phyloP scores from a whole-genome alignment of 2,329 filamentous ascomycete species.

The Fusarium illudens region DNA sequence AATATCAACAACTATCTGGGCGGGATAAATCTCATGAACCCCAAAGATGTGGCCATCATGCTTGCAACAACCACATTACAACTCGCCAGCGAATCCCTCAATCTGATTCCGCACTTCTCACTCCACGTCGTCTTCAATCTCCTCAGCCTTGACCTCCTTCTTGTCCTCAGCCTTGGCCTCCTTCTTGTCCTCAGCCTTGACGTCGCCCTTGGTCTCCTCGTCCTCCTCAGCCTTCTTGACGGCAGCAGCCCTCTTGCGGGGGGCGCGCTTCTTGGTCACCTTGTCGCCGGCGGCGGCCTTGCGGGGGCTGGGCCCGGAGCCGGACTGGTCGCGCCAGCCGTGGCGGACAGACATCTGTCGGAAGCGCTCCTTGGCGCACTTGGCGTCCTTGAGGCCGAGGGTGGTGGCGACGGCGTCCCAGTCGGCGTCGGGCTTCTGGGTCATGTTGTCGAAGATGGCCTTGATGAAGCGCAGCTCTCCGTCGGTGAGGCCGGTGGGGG shows the following conservation, averaged over 20 bases:
- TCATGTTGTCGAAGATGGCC: constrained; percentile 54
- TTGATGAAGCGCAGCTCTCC: constrained; percentile 52
- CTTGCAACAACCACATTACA: not conserved
- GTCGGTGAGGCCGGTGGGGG: constrained; percentile 44
- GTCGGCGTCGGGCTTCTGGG: constrained; percentile 51
- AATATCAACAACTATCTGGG: not conserved
- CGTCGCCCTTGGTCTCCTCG: constrained; percentile 32
- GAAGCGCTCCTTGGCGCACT: constrained; percentile 54
- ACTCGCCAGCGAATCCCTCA: not conserved
- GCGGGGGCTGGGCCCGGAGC: not conserved
- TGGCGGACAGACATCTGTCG: constrained; percentile 52
- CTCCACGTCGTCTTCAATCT: not conserved
- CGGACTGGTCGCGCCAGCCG: constrained; percentile 47
- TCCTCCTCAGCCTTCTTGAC: constrained; percentile 43
- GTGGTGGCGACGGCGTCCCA: constrained; percentile 50
- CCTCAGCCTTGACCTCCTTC: not conserved
- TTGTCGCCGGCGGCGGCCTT: constrained; percentile 26
- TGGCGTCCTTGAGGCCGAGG: constrained; percentile 51
- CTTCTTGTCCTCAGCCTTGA: constrained; percentile 15
- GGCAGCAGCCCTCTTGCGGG: constrained; percentile 42
- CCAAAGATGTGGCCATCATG: not conserved
- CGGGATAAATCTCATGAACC: constrained; percentile 1
- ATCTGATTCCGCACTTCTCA: not conserved
- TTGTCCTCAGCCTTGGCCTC: constrained; percentile 18
- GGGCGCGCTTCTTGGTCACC: constrained; percentile 46